Evolutionary conservation across 2,329 filamentous ascomycete species (phyloP).

Genomic region (Rhexocercosporidium sp.): DNA sequence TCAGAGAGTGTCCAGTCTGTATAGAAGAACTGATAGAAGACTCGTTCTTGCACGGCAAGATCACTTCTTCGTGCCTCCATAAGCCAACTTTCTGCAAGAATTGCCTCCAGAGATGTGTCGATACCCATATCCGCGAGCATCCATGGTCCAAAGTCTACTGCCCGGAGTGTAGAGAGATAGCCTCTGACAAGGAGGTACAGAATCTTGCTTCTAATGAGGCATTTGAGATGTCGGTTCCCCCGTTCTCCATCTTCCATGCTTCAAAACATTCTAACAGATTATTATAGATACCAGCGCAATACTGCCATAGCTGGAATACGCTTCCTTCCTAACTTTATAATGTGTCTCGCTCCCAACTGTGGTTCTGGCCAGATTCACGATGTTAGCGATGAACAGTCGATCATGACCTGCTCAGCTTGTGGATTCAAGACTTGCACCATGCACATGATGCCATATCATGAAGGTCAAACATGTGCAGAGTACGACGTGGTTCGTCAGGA

Average conservation of each 20-base stretch:
- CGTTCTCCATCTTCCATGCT: background rate
- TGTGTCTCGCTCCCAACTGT: slow-evolving; percentile 57
- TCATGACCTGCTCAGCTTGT: slow-evolving; percentile 50
- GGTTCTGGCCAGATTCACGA: slow-evolving; percentile 58
- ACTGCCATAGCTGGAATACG: slow-evolving; percentile 51
- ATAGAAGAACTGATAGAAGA: background rate
- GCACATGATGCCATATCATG: slow-evolving; percentile 41
- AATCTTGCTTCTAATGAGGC: slow-evolving; percentile 50
- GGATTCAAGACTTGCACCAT: slow-evolving; percentile 49
- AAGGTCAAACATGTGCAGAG: slow-evolving; percentile 45
- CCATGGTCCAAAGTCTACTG: slow-evolving; percentile 56
- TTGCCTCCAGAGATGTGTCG: slow-evolving; percentile 22
- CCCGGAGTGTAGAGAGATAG: slow-evolving; percentile 53
- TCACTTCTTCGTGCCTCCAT: slow-evolving; percentile 23
- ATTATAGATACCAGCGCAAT: slow-evolving; percentile 49
- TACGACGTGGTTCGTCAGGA: slow-evolving; percentile 43
- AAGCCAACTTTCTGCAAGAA: slow-evolving; percentile 17
- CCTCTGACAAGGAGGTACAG: slow-evolving; percentile 53
- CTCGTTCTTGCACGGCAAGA: background rate
- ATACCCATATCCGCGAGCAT: slow-evolving; percentile 21
- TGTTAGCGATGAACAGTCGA: slow-evolving; percentile 46
- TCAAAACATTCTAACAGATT: background rate
- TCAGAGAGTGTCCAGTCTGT: background rate
- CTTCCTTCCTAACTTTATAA: slow-evolving; percentile 52
- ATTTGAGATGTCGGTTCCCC: slow-evolving; percentile 47